Evolutionary conservation across 1,139 yeast genomes (phyloP).

Genomic region (Candida sp.): DNA sequence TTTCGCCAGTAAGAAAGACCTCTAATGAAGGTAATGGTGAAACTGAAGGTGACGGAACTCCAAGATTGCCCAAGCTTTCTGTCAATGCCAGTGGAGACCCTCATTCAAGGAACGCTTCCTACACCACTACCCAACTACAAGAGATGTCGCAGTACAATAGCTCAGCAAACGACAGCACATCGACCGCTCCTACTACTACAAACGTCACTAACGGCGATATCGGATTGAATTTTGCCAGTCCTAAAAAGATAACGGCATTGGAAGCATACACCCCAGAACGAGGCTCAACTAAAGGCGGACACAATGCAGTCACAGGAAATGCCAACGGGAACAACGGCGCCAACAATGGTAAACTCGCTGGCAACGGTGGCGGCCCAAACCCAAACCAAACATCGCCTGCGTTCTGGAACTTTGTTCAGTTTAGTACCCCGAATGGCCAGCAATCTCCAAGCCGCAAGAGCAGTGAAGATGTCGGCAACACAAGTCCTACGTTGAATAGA

Average conservation of each 20-base stretch:
- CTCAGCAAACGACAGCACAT: constrained; percentile 4
- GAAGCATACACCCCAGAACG: constrained; percentile 89
- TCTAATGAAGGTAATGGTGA: not conserved
- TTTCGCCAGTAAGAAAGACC: constrained; percentile 40
- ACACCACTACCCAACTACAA: constrained; percentile 10
- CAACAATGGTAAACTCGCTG: not conserved
- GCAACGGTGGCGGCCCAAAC: constrained; percentile 17
- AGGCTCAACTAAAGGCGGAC: constrained; percentile 41
- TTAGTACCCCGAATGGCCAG: constrained; percentile 65
- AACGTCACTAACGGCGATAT: constrained; percentile 26
- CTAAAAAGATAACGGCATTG: constrained; percentile 64
- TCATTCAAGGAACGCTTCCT: constrained; percentile 17
- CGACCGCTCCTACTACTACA: constrained; percentile 6
- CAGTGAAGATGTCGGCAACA: constrained; percentile 41
- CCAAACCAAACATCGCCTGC: constrained; percentile 67
- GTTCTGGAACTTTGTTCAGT: constrained; percentile 79
- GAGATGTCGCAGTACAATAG: constrained; percentile 6
- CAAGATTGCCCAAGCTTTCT: constrained; percentile 37
- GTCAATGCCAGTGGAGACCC: constrained; percentile 2
- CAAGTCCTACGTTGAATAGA: constrained; percentile 45
- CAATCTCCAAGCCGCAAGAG: constrained; percentile 48
- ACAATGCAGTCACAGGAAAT: too few relatives aligned
- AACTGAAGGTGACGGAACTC: constrained; percentile 27
- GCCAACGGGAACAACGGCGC: constrained; percentile 4
- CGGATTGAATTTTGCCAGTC: constrained; percentile 47